Evolutionary conservation across 495 filamentous ascomycete genomes (phyloP), one percentile per base, ranked within the genome.

Genomic region (Neurospora sp.): DNA sequence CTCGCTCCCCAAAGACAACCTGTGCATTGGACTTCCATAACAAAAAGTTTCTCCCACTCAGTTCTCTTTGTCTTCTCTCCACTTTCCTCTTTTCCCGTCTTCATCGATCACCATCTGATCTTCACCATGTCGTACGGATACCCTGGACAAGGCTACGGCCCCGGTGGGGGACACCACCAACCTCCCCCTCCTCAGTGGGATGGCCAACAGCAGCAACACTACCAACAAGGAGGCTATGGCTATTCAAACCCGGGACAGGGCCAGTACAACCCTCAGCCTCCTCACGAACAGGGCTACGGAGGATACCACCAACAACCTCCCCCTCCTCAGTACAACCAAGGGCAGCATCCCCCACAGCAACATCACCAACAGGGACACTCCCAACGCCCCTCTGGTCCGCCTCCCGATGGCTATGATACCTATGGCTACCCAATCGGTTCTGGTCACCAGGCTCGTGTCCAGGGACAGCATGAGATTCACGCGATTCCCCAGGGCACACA

Each of bases 401-500:
- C 83, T 48, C 82, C 81, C 4, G 77, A 78, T 14, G 80, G 80
- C 1, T 70, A 78, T 68, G 81, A 82, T 69, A 40, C 70, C 12
- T 83, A 85, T 40, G 83, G 83, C 14, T 83, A 85, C 74, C 82
- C 80, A 9, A 73, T 75, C 72, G 70, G 73, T 40, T 69, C 77
- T 45, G 31, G 53, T 71, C 41, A 39, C 8, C 69, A 75, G 18
- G 69, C 53, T 31, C 59, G 69, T 27, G 74, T 53, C 40, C 35
- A 71, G 38, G 76, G 75, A 79, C 69, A 74, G 75, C 37, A 76
- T 73, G 70, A 81, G 78, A 45, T 87, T 84, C 39, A 84, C 83
- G 20, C 85, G 83, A 88, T 89, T 41, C 85, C 85, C 0, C 71
- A 77, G 2, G 80, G 79, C n/a, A 72, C 76, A 7, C 83, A 85